Base-by-base conservation (phyloP, 2,329 filamentous ascomycete species). In the Fusarium liriodendri region DNA sequence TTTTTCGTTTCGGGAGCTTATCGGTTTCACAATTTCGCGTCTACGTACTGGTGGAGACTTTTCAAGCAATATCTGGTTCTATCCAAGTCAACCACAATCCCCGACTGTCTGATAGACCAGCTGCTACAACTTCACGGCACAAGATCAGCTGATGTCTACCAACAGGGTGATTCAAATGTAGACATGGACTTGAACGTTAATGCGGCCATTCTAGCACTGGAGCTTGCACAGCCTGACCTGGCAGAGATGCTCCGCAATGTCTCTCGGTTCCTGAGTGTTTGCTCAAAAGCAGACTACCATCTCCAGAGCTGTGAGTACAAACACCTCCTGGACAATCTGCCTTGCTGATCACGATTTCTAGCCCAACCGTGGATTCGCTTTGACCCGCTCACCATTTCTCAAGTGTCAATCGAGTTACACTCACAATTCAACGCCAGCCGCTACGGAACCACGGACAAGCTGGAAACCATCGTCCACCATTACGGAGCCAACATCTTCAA, bases 81-180 rank as follows among this genome's bases (percentile, higher is more conserved):
- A 2, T 55, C 52, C 10, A 33, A n/a, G 10, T 0, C 11, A 3
- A 16, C 10, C 2, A 14, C 52, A 1, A 27, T 55, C 13, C 52
- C 52, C 0, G 13, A 55, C 0, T 22, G 13, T 2, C 29, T 55
- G 2, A 10, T 22, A 14, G 27, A 20, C n/a, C 52, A 16, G 29
- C 13, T 55, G 29, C n/a, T 20, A 9, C 13, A 20, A 20, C 29
- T 55, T 55, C 8, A 22, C 3, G 11, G 35, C 27, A 35, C n/a
- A 20, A 4, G 52, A 9, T 35, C 1, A 8, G 52, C 52, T 2
- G 7, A 3, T 2, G n/a, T 2, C 4, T 35, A 55, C n/a, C 18
- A 33, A 20, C 52, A 8, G 13, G 1, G 0, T 14, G 52, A 55
- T 35, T n/a, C 9, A 35, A 0, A 5, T 2, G 4, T 3, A 1